Evolutionary conservation across 2,329 filamentous ascomycete genomes (phyloP).

Genomic region (Xylariaceae sp.): DNA sequence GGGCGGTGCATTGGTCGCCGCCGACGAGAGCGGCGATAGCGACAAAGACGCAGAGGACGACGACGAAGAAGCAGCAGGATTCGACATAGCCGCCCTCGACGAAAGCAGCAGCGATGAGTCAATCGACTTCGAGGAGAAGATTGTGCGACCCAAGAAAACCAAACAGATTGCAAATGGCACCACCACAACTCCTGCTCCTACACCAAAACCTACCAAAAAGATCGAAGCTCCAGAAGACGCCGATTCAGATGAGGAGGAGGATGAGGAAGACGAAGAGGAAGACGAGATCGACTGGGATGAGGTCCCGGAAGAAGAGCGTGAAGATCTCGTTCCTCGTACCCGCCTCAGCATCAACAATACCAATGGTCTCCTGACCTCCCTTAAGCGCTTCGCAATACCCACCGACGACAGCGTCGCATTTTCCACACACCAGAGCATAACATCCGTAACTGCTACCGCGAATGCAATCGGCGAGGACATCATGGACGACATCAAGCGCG

Average conservation of each 20-base stretch:
- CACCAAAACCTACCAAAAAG: conserved; percentile 35
- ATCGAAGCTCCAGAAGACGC: conserved; percentile 31
- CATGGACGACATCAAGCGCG: conserved; percentile 86
- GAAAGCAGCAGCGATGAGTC: conserved; percentile 66
- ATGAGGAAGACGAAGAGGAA: conserved; percentile 63
- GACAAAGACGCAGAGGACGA: conserved; percentile 32
- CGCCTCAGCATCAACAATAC: conserved; percentile 86
- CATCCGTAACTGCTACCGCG: conserved; percentile 56
- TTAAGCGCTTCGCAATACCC: conserved; percentile 74
- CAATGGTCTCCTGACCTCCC: conserved; percentile 72
- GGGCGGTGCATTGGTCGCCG: conserved; percentile 23
- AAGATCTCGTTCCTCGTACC: conserved; percentile 33
- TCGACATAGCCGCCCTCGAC: conserved; percentile 51
- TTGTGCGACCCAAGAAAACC: conserved; percentile 47
- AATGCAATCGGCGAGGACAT: conserved; percentile 70
- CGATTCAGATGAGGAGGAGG: conserved; percentile 36
- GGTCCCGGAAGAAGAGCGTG: conserved; percentile 63
- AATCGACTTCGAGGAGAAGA: conserved; percentile 72
- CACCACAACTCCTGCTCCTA: conserved; percentile 24
- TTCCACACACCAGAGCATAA: conserved; percentile 72
- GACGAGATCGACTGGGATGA: conserved; percentile 89
- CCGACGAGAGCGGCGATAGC: conserved; percentile 22
- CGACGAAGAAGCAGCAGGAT: conserved; percentile 26
- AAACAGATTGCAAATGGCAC: conserved; percentile 23
- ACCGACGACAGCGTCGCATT: conserved; percentile 68